Percentiles rank a stretch among this genome's conserved stretches.
Conservation (phyloP, 441 rosid genomes). For the California macrophylla region DNA sequence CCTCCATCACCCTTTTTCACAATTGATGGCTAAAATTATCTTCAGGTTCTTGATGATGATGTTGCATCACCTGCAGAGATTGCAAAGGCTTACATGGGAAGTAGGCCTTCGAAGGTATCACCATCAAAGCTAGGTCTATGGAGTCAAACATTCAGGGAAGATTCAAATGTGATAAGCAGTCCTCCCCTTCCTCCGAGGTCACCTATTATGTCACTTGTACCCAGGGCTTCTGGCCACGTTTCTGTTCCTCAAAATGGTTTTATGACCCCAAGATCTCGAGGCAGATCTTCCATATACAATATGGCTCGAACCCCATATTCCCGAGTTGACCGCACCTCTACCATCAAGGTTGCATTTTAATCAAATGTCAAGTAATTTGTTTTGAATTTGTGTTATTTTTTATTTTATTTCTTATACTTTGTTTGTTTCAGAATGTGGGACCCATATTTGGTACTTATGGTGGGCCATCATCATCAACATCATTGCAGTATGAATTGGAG, state of each 20-base stretch:
- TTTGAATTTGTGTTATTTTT: conserved; percentile 2
- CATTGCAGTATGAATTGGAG: conserved; percentile 35
- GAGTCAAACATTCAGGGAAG: conserved; percentile 40
- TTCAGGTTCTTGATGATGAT: conserved; percentile 65
- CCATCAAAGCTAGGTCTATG: conserved; percentile 41
- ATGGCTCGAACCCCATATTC: conserved; percentile 87
- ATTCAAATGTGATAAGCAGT: conserved; percentile 30
- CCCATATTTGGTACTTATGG: conserved; percentile 22
- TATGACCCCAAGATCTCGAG: conserved; percentile 65
- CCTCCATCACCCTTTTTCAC: conserved; percentile 15
- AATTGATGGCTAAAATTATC: conserved; percentile 24
- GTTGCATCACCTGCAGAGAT: conserved; percentile 84
- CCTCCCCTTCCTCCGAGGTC: conserved; percentile 31
- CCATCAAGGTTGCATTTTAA: conserved; percentile 37
- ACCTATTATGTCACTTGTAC: conserved; percentile 39
- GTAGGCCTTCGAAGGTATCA: conserved; percentile 64
- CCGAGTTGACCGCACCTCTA: conserved; percentile 39
- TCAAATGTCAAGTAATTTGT: conserved; percentile 6
- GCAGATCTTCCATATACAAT: conserved; percentile 81
- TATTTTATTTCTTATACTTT: conserved; percentile 6
- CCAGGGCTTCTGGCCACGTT: conserved; percentile 36
- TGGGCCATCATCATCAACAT: conserved; percentile 43
- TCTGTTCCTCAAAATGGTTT: conserved; percentile 50
- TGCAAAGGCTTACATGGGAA: conserved; percentile 92
- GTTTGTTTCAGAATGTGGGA: conserved; percentile 31